A percentile compares a stretch with the other conserved stretches of the same genome.
These are phyloP conservation scores for Solanum microdontum DNA, from an alignment of 257 asterid species.

Conservation along the genomic window DNA sequence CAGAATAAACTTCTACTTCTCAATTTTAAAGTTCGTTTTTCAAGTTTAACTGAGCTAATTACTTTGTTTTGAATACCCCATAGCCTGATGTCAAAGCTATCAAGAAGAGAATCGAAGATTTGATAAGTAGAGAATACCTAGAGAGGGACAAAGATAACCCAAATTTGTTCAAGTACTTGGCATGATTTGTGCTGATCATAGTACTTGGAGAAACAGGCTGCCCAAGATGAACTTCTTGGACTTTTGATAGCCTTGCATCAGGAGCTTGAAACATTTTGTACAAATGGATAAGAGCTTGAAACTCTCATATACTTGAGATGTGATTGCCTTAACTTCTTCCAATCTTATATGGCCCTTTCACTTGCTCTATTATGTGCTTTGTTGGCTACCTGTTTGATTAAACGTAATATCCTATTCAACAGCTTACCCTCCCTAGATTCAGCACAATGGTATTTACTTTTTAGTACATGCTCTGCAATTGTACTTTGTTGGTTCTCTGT, in stretches of 20 bases:
- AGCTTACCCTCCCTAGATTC: not conserved
- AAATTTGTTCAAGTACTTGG: conserved; percentile 88
- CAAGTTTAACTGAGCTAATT: not conserved
- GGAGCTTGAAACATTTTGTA: conserved; percentile 12
- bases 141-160: conserved; percentile 94
- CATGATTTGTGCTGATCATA: conserved; percentile 25
- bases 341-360: not conserved
- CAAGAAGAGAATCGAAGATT: conserved; percentile 92
- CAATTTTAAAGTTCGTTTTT: not conserved
- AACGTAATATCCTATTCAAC: not conserved
- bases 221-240: not conserved
- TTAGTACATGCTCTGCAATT: not conserved
- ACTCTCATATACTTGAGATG: not conserved
- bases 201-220: not conserved
- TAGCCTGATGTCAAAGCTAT: conserved; percentile 96
- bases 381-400: not conserved
- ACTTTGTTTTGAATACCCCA: not conserved
- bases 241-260: not conserved
- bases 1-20: not conserved
- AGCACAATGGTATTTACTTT: not conserved
- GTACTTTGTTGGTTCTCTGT: not conserved
- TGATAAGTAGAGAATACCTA: conserved; percentile 81
- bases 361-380: not conserved
- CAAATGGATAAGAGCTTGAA: not conserved
- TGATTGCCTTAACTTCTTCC: not conserved